Evolutionary conservation across 352 stramenopile species (phyloP).

Genomic region (Ophiocytium majus): DNA sequence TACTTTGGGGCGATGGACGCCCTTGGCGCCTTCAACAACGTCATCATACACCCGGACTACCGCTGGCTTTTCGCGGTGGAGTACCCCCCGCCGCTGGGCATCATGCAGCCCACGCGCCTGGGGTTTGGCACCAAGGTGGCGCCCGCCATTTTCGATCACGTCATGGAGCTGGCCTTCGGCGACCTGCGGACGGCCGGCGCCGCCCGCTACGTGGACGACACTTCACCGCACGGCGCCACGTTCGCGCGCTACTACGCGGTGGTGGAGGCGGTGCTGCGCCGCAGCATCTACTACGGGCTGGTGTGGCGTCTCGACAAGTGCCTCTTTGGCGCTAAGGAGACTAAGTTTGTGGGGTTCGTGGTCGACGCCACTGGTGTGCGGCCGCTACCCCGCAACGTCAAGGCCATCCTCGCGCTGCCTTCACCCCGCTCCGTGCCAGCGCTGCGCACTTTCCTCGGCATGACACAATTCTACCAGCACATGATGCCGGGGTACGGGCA

Average conservation of each 20-base stretch:
- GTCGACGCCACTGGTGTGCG: neutral
- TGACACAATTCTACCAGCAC: neutral
- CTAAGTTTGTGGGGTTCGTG: neutral
- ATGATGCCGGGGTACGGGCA: neutral
- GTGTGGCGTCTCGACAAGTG: neutral
- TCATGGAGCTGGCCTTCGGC: neutral
- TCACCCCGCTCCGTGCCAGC: neutral
- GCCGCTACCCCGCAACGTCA: neutral
- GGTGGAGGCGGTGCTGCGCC: neutral
- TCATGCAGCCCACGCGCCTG: neutral
- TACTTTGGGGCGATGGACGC: neutral
- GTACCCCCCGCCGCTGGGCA: neutral
- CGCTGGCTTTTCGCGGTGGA: neutral
- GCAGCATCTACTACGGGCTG: neutral
- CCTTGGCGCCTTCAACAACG: neutral
- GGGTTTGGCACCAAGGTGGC: neutral
- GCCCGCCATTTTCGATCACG: neutral
- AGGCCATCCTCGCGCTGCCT: neutral
- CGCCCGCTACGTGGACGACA: neutral
- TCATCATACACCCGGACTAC: neutral
- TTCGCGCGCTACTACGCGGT: neutral
- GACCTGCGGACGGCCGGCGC: neutral
- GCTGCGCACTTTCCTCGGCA: neutral
- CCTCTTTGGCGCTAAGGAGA: neutral
- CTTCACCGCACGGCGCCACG: neutral